These are phyloP conservation scores for Ascochyta rabiei DNA, from an alignment of 2,329 filamentous ascomycete species.

Conservation along the genomic window DNA sequence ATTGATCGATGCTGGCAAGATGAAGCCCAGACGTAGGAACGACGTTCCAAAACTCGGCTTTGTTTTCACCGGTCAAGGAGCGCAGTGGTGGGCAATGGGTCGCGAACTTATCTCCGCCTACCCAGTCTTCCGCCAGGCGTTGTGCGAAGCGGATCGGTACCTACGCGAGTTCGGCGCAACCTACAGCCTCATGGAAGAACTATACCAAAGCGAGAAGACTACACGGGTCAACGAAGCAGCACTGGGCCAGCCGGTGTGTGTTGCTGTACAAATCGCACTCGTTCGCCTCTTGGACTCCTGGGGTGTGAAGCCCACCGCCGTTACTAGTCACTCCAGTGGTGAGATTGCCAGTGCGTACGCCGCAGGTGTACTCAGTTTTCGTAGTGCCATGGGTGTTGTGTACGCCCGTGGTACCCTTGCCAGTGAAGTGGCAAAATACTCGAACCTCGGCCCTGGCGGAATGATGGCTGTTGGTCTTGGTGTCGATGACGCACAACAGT, in stretches of 20 bases:
- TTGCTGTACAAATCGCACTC: slow-evolving; percentile 26
- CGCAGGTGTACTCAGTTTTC: background rate
- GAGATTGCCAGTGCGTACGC: slow-evolving; percentile 29
- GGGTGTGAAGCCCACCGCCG: slow-evolving; percentile 18
- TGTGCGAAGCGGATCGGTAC: background rate
- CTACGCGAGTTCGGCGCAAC: too few species aligned
- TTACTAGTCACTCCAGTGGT: slow-evolving; percentile 28
- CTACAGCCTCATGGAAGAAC: slow-evolving; percentile 14
- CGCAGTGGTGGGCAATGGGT: slow-evolving; percentile 33
- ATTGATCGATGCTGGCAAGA: background rate
- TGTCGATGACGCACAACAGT: background rate
- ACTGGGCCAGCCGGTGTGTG: slow-evolving; percentile 18
- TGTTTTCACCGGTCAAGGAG: slow-evolving; percentile 47
- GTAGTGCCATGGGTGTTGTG: background rate
- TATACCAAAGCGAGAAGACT: slow-evolving; percentile 2
- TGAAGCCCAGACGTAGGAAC: background rate
- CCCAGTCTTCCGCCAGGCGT: slow-evolving; percentile 9
- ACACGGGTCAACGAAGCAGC: background rate
- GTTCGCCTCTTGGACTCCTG: slow-evolving; percentile 19
- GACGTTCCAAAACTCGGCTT: background rate
- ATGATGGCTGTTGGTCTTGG: slow-evolving; percentile 32
- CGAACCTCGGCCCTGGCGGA: background rate
- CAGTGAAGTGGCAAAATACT: slow-evolving; percentile 19
- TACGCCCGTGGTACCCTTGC: slow-evolving; percentile 1
- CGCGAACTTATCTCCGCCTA: slow-evolving; percentile 2